Evolutionary conservation across 2,329 filamentous ascomycete species (phyloP), one percentile per base, ranked within the genome.

Genomic region (Apiospora marii): DNA sequence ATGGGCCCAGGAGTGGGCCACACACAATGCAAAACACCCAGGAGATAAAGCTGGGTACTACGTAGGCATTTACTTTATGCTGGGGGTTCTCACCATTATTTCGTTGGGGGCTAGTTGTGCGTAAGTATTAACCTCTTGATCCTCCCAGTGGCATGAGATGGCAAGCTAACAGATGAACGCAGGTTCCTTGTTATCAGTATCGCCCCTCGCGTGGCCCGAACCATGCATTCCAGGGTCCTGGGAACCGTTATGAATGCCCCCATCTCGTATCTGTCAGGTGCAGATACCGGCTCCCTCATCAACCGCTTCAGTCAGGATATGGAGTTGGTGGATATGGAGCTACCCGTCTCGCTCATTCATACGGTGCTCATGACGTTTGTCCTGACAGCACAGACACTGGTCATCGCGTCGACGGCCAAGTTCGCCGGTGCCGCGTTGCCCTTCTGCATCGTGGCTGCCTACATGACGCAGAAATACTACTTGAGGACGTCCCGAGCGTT

Each of bases 261-360:
- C 14, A 61, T 58, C 61, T 70, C 71, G 0, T 77, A 76, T 51
- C 74, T 77, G 30, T 70, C 73, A 16, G 73, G 74, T n/a, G 76
- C 70, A 4, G 74, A 75, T 12, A 72, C 71, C 2, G 74, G 74
- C 10, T 70, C 72, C 2, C n/a, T 73, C 30, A 41, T 73, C 14
- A 75, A 75, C 24, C 71, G 72, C n/a, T 73, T 73, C 24, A 71
- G 49, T 34, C 72, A 73, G 67, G 72, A 73, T 24, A 43, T 73
- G 49, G 53, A 43, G 13, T 49, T 71, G 49, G 46, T 73, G 41
- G 49, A 67, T 30, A n/a, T n/a, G 27, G 41, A 44, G 22, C 67
- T 73, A 8, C 70, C 70, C 10, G 49, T n/a, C 6, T 41, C 37
- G 37, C 37, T 41, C 6, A 41, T 41, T 41, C 37, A 41, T 41